Base-by-base conservation (phyloP, 2,329 filamentous ascomycete genomes). In the Microcyclospora pomicola region DNA sequence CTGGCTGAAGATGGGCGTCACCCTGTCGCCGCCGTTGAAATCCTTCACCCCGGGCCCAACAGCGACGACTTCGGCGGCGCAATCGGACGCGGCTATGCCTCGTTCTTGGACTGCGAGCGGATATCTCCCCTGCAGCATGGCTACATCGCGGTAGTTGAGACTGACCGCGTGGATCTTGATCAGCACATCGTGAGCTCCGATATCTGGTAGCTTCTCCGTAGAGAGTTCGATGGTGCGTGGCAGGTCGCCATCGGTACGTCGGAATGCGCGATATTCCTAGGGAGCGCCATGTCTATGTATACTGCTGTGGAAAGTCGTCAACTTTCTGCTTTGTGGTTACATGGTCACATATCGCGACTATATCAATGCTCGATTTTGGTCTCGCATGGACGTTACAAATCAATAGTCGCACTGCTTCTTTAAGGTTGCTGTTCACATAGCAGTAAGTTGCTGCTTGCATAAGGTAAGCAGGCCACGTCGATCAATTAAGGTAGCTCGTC, bases 121-220 rank as follows among this genome's bases (percentile, higher is more conserved):
- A 29, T 56, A 56, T 13, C 36, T 36, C 9, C 51, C 52, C 15
- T 48, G 36, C 2, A 40, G 41, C 32, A 56, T 56, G 9, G 51
- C 38, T 27, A 48, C 41, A 42, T 58, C 54, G 27, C 66, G 61
- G 47, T 67, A 70, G 43, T 71, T 70, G 33, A 71, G 53, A 7
- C 65, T 66, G 1, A 70, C 66, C 15, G 66, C 58, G 34, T 56
- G 58, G 14, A 71, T 55, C 46, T 67, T 60, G 5, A 70, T 61
- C 27, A 71, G 51, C 5, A 70, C 67, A 39, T 62, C 59, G 34
- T 60, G 48, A 33, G 56, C 45, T 16, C 11, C n/a, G 6, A 34
- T 12, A 3, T 13, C n/a, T 12, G 32, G 32, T 3, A 34, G 15
- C 5, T 3, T 34, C n/a, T 34, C 32, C 15, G 5, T 13, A 13